These are phyloP conservation scores for Boechera divaricarpa DNA, from an alignment of 345 rosid species.

Conservation along the genomic window DNA sequence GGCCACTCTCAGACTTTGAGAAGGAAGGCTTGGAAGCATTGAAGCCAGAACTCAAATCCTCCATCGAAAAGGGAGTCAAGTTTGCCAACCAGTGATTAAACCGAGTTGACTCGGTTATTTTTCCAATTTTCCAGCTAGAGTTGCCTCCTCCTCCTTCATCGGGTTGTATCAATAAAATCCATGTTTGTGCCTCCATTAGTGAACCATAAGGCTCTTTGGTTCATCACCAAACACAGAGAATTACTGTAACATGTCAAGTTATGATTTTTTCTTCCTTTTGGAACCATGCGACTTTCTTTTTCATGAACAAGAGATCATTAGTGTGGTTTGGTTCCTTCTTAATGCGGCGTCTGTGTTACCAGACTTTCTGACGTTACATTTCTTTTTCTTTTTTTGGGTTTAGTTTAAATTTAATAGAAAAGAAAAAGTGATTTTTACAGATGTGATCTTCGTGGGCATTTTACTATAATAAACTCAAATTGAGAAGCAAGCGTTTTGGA, in stretches of 20 bases:
- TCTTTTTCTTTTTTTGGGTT: not conserved
- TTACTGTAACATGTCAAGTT: conserved; percentile 17
- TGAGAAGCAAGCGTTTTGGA: not conserved
- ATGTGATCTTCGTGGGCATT: not conserved
- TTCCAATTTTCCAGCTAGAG: conserved; percentile 37
- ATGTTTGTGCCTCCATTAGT: conserved; percentile 26
- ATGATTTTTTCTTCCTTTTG: not conserved
- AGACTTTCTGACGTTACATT: not conserved
- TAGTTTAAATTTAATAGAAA: not conserved
- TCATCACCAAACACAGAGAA: conserved; percentile 7
- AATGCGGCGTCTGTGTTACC: not conserved
- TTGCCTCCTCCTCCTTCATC: conserved; percentile 7
- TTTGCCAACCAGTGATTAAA: conserved; percentile 48
- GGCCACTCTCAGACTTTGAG: conserved; percentile 64
- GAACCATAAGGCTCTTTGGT: conserved; percentile 26
- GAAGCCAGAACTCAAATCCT: conserved; percentile 64
- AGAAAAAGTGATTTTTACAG: not conserved
- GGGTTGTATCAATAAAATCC: conserved; percentile 33
- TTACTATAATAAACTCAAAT: not conserved
- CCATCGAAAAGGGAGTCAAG: conserved; percentile 51
- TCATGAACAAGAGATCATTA: conserved; percentile 4
- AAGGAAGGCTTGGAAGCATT: conserved; percentile 63
- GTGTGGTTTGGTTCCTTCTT: conserved; percentile 18
- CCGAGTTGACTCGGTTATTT: conserved; percentile 21
- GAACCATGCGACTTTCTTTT: conserved; percentile 4